Evolutionary conservation across 1,139 yeast genomes (phyloP), one percentile per base, ranked within the genome.

Genomic region (Saccharomyces hybrid): DNA sequence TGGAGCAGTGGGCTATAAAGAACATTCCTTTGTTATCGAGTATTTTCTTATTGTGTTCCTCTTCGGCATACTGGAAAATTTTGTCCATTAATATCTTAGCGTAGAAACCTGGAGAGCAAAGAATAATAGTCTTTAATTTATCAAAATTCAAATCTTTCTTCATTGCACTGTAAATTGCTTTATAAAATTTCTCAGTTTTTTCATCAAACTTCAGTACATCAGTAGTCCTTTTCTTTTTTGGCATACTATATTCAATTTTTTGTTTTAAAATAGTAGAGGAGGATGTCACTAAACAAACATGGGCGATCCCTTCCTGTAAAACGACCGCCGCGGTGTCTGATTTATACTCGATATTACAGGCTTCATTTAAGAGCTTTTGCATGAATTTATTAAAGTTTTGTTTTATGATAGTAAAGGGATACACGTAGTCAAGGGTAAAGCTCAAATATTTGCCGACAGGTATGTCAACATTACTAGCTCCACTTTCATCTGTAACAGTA

Each of bases 281-380:
- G 52, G 91, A 96, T 0, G 98, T 89, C 29, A 93, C 78, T 52
- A 90, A 76, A 70, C 99, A 93, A 23, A 93, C 75, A 70, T 93
- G 97, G 0, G 98, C 97, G 51, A 93, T 82, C 26, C 98, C 98
- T 67, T 95, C 98, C 71, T 93, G 93, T 66, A 93, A 73, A 1
- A 91, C 96, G 28, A 93, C 84, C 0, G 99, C 99, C 0, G 97
- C 99, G 8, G 93, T 82, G 64, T 93, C 98, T 0, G 97, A 96
- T 66, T 86, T 86, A 49, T 81, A 78, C 56, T 84, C 96, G 19
- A 88, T 78, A 28, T 88, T 81, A 51, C 91, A 82, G 3, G 96
- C 82, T 50, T 86, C 85, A 8, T 80, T 77, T 9, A 93, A 74
- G 11, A 86, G 73, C 29, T 82, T 83, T 62, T 83, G 78, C 28